phyloP scores from a whole-genome alignment of 768 basidiomycete species.

The Kwoniella botswanensis region DNA sequence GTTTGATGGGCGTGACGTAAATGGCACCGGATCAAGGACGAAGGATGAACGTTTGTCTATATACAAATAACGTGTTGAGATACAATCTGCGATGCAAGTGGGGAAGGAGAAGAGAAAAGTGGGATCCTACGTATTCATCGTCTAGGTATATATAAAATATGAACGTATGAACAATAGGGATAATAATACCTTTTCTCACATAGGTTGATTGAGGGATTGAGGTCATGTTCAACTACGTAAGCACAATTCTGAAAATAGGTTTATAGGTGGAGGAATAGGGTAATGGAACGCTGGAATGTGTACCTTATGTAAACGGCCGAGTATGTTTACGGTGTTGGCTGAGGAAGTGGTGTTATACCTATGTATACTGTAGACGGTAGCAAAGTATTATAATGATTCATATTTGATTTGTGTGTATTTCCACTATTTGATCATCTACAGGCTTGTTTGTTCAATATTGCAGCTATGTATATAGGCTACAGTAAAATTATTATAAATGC shows the following conservation, averaged over 20 bases:
- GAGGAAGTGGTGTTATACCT: neutral
- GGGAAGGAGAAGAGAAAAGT: no score
- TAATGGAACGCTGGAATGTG: neutral
- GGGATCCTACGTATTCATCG: no score
- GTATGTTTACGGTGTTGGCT: neutral
- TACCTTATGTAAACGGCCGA: constrained; percentile 3
- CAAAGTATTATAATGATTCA: constrained; percentile 8
- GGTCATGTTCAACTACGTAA: constrained; percentile 9
- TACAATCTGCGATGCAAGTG: no score
- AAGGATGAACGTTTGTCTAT: no score
- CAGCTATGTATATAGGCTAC: neutral
- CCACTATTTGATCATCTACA: neutral
- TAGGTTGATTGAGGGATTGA: neutral
- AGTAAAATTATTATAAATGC: constrained; percentile 8
- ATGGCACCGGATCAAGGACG: no score
- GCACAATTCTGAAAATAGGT: constrained; percentile 8
- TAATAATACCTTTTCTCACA: neutral
- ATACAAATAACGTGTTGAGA: no score
- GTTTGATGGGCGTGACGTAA: neutral
- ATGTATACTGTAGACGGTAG: neutral
- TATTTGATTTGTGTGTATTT: neutral
- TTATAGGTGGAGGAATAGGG: neutral
- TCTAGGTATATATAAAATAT: constrained; percentile 2
- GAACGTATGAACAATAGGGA: neutral
- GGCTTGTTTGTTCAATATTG: neutral